Evolutionary conservation across 441 rosid genomes (phyloP), one percentile per base, ranked within the genome.

Genomic region (Bocquillonia castaneifolia): DNA sequence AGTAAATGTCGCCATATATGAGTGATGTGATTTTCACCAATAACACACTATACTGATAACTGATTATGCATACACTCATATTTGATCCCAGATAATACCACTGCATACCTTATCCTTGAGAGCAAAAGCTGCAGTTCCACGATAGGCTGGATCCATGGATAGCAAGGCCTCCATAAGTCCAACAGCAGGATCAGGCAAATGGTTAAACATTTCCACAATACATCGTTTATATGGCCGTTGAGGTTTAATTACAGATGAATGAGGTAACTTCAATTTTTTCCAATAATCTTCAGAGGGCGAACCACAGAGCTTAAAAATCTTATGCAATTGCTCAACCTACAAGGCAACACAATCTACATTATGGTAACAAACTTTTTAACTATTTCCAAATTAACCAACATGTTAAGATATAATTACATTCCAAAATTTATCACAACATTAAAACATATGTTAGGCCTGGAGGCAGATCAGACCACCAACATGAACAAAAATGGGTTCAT

Each of bases 251-350:
- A 78, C 85, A 32, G 89, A 78, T 45, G 89, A 77, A 79, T 85
- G 82, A 25, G 82, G 88, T 64, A 91, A 70, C 73, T 86, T 84
- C 12, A 81, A 68, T 68, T 78, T 82, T 68, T 76, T 87, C 96
- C 98, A 93, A 68, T 85, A 93, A 67, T 81, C 89, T 15, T 89
- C 96, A 0, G 90, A 69, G 51, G 98, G 98, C 34, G 93, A 88
- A 63, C 98, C 97, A 54, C 98, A 93, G 18, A 93, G 86, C 89
- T 88, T 91, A 79, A 89, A 89, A 64, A 91, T 93, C 77, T 86
- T 88, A 70, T 93, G 97, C 81, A 91, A 60, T 76, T 93, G 98
- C 81, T 93, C 98, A 42, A 93, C 97, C 98, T 93, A 61, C 44
- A 79, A 76, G 29, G 26, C 6, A 60, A 20, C 25, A 22, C 20